Evolutionary conservation across 2,329 filamentous ascomycete species (phyloP), one percentile per base, ranked within the genome.

Genomic region (Simplicillium sp.): DNA sequence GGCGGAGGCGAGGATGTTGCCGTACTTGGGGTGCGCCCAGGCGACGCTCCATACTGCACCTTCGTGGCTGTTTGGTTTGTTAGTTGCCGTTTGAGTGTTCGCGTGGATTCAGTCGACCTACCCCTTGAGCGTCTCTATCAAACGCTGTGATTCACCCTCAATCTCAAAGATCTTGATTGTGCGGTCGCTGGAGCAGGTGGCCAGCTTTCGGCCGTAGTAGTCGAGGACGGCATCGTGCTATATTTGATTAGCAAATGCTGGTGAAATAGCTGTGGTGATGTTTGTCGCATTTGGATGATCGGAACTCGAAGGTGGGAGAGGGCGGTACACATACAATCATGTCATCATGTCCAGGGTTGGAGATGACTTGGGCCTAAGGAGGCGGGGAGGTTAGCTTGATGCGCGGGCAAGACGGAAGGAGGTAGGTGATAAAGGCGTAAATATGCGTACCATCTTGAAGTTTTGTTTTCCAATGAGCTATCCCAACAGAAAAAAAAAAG

Each of bases 91-190:
- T 31, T 3, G 3, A 34, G 31, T 25, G 29, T 36, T n/a, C n/a
- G n/a, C n/a, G n/a, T n/a, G n/a, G n/a, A n/a, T n/a, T n/a, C n/a
- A n/a, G n/a, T n/a, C n/a, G n/a, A n/a, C 70, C 56, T 75, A 94
- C 87, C 90, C 90, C 68, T 94, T 95, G 50, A 98, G 71, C 18
- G 92, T 98, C 68, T 97, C 90, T 29, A 87, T 77, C 53, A 97
- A 70, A 48, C 86, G 79, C 66, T 98, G 90, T 51, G 83, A 77
- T 54, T 97, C 89, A 56, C 88, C 87, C 57, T 97, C 90, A 42
- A 98, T 84, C 66, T 98, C 92, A 60, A 96, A 98, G 59, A 98
- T 97, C 71, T 97, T 97, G 71, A 98, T 94, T 37, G 90, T 97
- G 61, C 92, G 89, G 68, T 98, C 92, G 50, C 90, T 96, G 29